Conservation (phyloP, 2,329 filamentous ascomycete genomes). For the Epichloe coenophiala region DNA sequence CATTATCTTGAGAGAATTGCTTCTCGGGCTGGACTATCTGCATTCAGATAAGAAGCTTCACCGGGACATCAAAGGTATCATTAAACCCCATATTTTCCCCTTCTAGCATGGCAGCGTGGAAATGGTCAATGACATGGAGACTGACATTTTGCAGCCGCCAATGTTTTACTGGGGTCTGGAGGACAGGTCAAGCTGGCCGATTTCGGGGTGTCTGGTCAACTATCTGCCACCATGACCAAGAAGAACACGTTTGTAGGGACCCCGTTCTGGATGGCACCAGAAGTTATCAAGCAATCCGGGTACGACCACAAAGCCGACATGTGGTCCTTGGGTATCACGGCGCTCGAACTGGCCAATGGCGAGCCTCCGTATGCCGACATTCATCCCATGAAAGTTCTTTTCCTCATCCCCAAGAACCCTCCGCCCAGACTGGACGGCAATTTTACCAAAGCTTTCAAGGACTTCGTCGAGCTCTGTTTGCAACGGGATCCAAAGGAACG, state of each 20-base stretch:
- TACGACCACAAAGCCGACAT: slow-evolving; percentile 98
- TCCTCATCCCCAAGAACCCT: slow-evolving; percentile 89
- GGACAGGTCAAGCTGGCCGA: slow-evolving; percentile 96
- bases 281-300: slow-evolving; percentile 96
- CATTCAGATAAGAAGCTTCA: slow-evolving; percentile 97
- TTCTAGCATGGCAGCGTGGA: no score
- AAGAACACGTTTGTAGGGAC: slow-evolving; percentile 98
- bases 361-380: slow-evolving; percentile 94
- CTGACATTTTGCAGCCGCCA: slow-evolving; percentile 52
- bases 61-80: slow-evolving; percentile 81
- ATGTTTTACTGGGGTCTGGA: slow-evolving; percentile 75
- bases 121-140: not conserved
- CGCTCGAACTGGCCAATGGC: slow-evolving; percentile 78
- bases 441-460: slow-evolving; percentile 72
- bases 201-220: slow-evolving; percentile 91
- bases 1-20: slow-evolving; percentile 81
- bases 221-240: slow-evolving; percentile 97
- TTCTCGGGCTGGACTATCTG: slow-evolving; percentile 83
- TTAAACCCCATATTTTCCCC: not conserved
- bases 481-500: slow-evolving; percentile 81
- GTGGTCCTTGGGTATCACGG: slow-evolving; percentile 92
- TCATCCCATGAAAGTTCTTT: slow-evolving; percentile 96
- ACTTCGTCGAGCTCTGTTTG: slow-evolving; percentile 72
- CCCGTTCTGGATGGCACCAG: slow-evolving; percentile 98
- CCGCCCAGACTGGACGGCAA: slow-evolving; percentile 70